phyloP scores from a whole-genome alignment of 2,329 filamentous ascomycete genomes.

The Teratosphaeria gauchensis region DNA sequence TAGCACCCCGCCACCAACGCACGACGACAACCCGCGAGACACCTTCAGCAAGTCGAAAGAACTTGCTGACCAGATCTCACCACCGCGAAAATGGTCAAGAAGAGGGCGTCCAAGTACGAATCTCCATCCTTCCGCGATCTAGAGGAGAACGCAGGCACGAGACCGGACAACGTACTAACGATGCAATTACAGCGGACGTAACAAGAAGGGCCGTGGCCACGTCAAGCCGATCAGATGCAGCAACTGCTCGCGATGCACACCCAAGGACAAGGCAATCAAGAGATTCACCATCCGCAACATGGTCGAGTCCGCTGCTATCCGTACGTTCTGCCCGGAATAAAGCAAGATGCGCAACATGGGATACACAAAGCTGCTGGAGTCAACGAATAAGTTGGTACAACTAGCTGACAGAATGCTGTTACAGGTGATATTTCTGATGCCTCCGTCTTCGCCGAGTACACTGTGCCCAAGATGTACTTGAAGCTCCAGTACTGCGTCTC shows the following conservation, averaged over 20 bases:
- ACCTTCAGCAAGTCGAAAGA: conserved; percentile 13
- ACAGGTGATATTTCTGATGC: conserved; percentile 99
- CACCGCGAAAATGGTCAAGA: conserved; percentile 63
- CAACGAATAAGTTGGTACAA: not conserved
- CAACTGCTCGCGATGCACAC: conserved; percentile 73
- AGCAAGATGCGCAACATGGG: not conserved
- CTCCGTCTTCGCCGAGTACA: conserved; percentile 98
- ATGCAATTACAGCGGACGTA: conserved; percentile 64
- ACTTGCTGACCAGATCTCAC: conserved; percentile 22
- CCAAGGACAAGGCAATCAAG: conserved; percentile 99
- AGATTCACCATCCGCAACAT: conserved; percentile 99
- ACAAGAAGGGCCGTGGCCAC: conserved; percentile 99
- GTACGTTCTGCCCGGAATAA: conserved; percentile 52
- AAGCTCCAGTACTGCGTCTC: conserved; percentile 99
- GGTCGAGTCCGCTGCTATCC: conserved; percentile 99
- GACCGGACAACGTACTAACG: conserved; percentile 25
- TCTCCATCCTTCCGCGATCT: conserved; percentile 4
- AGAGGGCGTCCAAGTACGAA: conserved; percentile 63
- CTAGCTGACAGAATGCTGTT: conserved; percentile 6
- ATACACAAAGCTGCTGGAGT: not conserved
- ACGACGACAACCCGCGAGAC: not conserved
- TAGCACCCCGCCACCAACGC: not conserved
- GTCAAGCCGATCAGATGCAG: conserved; percentile 97
- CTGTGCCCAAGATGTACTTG: conserved; percentile 99
- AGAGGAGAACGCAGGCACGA: conserved; percentile 4